phyloP scores from a whole-genome alignment of 2,329 filamentous ascomycete species.

The Atkinsonella hypoxylon region DNA sequence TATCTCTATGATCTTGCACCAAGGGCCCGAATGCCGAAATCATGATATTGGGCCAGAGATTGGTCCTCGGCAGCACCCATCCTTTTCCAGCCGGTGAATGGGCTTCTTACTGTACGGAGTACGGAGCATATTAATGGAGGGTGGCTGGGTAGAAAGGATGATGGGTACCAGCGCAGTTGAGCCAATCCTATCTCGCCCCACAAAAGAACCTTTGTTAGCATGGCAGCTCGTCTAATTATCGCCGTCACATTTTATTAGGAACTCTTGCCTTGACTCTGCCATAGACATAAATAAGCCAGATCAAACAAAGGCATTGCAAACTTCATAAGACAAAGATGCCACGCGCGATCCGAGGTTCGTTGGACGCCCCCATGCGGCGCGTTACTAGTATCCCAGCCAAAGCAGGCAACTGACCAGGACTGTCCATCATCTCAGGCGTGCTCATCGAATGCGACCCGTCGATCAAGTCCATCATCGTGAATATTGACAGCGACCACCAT shows the following conservation, averaged over 20 bases:
- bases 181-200: too few species aligned
- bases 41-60: background rate
- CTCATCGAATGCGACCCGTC: constrained; percentile 76
- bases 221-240: too few species aligned
- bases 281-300: too few species aligned
- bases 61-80: background rate
- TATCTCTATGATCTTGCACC: background rate
- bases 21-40: background rate
- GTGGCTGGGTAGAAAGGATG: too few species aligned
- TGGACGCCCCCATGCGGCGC: background rate
- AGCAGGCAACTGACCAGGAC: constrained; percentile 5
- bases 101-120: background rate
- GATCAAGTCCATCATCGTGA: constrained; percentile 75
- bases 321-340: constrained; percentile 30
- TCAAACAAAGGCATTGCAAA: background rate
- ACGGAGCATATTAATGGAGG: background rate
- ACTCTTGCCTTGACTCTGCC: too few species aligned
- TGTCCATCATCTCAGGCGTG: constrained; percentile 37
- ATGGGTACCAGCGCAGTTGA: too few species aligned
- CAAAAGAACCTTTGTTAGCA: too few species aligned
- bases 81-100: background rate
- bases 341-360: constrained; percentile 42
- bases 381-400: background rate
- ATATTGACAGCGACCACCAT: constrained; percentile 58
- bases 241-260: too few species aligned